Conservation (phyloP, 768 basidiomycete genomes). For the Psilocybe tampanensis region DNA sequence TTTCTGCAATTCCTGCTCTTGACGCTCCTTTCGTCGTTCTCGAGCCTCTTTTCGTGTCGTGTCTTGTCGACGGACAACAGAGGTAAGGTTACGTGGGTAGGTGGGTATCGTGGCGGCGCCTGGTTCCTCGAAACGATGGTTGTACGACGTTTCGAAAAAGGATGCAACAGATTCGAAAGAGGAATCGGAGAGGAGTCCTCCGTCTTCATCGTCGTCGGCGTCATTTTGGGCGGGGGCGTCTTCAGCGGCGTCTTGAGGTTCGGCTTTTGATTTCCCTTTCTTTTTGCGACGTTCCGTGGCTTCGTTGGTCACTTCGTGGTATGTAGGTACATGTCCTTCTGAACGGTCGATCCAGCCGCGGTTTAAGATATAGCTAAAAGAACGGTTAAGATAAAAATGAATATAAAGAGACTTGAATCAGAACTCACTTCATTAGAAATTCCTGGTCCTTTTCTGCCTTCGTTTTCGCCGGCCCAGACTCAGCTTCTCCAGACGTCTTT, state of each 20-base stretch:
- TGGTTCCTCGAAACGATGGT: constrained; percentile 98
- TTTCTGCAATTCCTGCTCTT: constrained; percentile 74
- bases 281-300: constrained; percentile 28
- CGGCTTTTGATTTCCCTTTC: constrained; percentile 34
- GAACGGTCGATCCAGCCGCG: constrained; percentile 95
- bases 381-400: constrained; percentile 1
- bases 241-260: constrained; percentile 28
- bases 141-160: constrained; percentile 94
- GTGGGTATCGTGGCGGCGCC: constrained; percentile 53
- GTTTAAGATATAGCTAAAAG: constrained; percentile 87
- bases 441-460: constrained; percentile 78
- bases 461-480: constrained; percentile 11
- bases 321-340: constrained; percentile 77
- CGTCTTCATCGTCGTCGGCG: constrained; percentile 56
- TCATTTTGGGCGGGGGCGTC: not conserved
- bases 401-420: not conserved
- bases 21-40: constrained; percentile 71
- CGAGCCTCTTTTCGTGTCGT: constrained; percentile 86
- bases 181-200: constrained; percentile 31
- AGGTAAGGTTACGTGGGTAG: constrained; percentile 74
- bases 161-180: constrained; percentile 89
- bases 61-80: constrained; percentile 70
- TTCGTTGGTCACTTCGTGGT: constrained; percentile 69
- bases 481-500: constrained; percentile 24
- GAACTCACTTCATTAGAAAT: constrained; percentile 83